These are phyloP conservation scores for Vittaforma corneae DNA, from an alignment of 371 early-diverging fungal species.

Conservation along the genomic window DNA sequence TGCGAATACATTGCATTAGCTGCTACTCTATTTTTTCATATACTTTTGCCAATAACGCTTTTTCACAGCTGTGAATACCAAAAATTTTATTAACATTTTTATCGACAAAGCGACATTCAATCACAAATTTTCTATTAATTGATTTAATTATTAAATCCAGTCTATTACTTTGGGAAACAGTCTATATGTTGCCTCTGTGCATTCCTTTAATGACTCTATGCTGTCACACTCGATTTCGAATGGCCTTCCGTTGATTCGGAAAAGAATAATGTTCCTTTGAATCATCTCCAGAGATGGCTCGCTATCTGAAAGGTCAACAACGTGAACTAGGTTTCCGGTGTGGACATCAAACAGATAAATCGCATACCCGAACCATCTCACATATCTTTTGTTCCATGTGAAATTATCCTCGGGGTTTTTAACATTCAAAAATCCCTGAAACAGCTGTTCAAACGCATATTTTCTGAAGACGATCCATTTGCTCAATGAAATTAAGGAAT, in stretches of 20 bases:
- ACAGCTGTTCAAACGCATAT: slow-evolving; percentile 35
- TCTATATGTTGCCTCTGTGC: not conserved
- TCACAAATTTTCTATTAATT: no score
- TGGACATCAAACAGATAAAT: slow-evolving; percentile 45
- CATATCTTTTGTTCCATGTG: slow-evolving; percentile 50
- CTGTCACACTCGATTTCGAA: not conserved
- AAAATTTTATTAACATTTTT: no score
- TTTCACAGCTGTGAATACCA: no score
- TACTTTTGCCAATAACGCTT: no score
- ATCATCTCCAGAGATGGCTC: not conserved
- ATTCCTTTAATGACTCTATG: not conserved
- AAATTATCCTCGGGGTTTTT: slow-evolving; percentile 14
- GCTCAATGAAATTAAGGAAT: slow-evolving; percentile 13
- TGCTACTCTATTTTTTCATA: no score
- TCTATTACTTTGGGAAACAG: slow-evolving; percentile 7
- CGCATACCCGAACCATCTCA: slow-evolving; percentile 47
- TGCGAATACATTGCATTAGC: no score
- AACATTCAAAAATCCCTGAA: slow-evolving; percentile 45
- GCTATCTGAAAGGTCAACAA: slow-evolving; percentile 28
- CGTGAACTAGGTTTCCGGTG: slow-evolving; percentile 25
- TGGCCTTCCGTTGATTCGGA: not conserved
- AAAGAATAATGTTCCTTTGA: not conserved
- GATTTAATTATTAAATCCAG: no score
- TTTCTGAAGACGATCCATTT: slow-evolving; percentile 44
- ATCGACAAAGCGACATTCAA: no score